phyloP scores from a whole-genome alignment of 2,329 filamentous ascomycete species.

The Thielaviopsis euricoi region DNA sequence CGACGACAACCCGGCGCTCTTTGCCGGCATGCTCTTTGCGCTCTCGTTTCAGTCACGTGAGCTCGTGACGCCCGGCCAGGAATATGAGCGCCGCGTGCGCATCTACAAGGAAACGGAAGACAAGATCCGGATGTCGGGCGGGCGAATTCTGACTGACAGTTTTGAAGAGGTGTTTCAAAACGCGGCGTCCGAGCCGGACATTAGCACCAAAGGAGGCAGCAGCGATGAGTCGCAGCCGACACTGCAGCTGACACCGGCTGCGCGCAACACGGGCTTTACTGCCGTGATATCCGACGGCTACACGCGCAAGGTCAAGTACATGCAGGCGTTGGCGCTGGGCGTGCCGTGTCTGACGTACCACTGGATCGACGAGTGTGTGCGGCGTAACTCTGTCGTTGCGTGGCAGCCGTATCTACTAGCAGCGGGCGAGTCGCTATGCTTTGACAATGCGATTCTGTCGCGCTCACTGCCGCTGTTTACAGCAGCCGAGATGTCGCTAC shows the following conservation, averaged over 20 bases:
- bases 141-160: conserved; percentile 51
- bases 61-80: conserved; percentile 36
- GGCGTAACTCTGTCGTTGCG: conserved; percentile 42
- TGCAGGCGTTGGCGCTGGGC: conserved; percentile 82
- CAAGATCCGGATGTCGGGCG: conserved; percentile 55
- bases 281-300: conserved; percentile 76
- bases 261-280: conserved; percentile 51
- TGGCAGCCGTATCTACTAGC: conserved; percentile 76
- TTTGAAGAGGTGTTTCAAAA: conserved; percentile 67
- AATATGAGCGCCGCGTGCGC: conserved; percentile 24
- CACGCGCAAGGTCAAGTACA: conserved; percentile 77
- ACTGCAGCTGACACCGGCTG: conserved; percentile 37
- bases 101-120: conserved; percentile 33
- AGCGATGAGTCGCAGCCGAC: neutral
- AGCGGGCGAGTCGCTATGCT: conserved; percentile 61
- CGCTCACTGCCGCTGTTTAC: conserved; percentile 49
- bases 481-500: conserved; percentile 36
- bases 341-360: conserved; percentile 69
- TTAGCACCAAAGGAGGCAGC: neutral
- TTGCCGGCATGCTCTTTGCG: conserved; percentile 74
- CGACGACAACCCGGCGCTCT: conserved; percentile 28
- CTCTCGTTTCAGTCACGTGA: conserved; percentile 48
- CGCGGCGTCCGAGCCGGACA: neutral
- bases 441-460: conserved; percentile 64
- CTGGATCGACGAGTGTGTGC: conserved; percentile 63